A percentile compares a stretch with the other conserved stretches of the same genome.
Conservation (phyloP, 176 grass and related monocot species). For the Leersia perrieri region DNA sequence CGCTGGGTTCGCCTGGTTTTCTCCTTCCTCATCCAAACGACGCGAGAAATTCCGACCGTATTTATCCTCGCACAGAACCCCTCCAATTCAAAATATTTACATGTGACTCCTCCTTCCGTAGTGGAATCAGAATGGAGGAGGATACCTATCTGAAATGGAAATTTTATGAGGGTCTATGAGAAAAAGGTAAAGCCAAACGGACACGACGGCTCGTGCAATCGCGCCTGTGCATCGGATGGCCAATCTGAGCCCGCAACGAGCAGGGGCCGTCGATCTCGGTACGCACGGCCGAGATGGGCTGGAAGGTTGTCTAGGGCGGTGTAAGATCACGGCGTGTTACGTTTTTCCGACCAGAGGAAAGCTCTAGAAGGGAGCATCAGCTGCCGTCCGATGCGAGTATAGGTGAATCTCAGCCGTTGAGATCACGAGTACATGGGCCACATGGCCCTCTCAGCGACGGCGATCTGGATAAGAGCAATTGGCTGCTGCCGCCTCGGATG, state of each 20-base stretch:
- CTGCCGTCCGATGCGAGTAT: constrained; percentile 27
- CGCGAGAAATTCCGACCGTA: neutral
- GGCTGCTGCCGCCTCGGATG: constrained; percentile 22
- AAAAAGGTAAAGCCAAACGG: neutral
- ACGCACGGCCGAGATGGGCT: neutral
- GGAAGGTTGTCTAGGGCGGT: neutral
- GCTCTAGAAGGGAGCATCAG: neutral
- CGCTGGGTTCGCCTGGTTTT: constrained; percentile 17
- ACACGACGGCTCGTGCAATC: constrained; percentile 3
- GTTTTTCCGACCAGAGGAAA: constrained; percentile 15
- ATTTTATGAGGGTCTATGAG: rapidly evolving
- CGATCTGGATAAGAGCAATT: constrained; percentile 56
- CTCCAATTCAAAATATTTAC: neutral
- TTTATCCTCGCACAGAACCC: neutral
- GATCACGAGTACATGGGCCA: neutral
- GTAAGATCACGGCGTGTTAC: neutral
- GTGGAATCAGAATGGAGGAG: neutral
- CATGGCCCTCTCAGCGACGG: neutral
- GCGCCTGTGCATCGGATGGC: constrained; percentile 2
- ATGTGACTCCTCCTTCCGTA: neutral
- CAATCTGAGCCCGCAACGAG: neutral
- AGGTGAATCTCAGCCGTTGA: constrained; percentile 4
- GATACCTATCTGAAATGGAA: neutral
- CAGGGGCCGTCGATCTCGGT: neutral
- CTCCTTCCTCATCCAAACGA: neutral